Percentiles rank a stretch among this genome's conserved stretches.
Evolutionary conservation across 257 asterid genomes (phyloP).

Genomic region (Jaltomata sinuosa): DNA sequence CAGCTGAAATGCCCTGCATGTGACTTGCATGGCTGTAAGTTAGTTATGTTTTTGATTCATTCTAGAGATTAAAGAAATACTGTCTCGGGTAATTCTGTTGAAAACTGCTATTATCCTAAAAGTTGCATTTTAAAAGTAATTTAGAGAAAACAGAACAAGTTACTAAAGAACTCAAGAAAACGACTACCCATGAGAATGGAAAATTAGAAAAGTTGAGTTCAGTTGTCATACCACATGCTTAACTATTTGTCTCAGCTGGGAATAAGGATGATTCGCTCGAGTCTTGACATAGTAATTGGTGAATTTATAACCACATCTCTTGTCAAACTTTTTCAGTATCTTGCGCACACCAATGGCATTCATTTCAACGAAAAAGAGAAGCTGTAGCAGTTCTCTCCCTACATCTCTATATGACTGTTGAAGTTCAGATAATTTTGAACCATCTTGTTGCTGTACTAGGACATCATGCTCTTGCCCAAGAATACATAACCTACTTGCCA

Average conservation of each 20-base stretch:
- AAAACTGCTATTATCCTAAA: neutral
- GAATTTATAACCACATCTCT: constrained; percentile 76
- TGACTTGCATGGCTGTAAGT: constrained; percentile 4
- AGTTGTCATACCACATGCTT: constrained; percentile 85
- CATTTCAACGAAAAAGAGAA: constrained; percentile 75
- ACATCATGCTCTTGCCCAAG: constrained; percentile 55
- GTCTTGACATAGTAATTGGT: constrained; percentile 91
- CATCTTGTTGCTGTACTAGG: constrained; percentile 73
- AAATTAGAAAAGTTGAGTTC: neutral
- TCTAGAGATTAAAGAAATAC: neutral
- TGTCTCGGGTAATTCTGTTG: neutral
- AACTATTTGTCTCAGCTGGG: constrained; percentile 93
- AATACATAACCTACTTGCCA: constrained; percentile 59
- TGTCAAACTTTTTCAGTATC: constrained; percentile 92
- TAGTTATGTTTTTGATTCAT: neutral
- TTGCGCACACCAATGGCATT: constrained; percentile 89
- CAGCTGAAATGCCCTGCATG: constrained; percentile 89
- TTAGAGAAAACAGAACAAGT: neutral
- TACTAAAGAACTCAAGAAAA: neutral
- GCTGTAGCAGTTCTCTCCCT: constrained; percentile 78
- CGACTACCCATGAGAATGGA: neutral
- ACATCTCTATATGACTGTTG: constrained; percentile 76
- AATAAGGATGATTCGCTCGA: constrained; percentile 97
- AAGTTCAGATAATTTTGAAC: constrained; percentile 61
- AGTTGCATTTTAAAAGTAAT: neutral